Evolutionary conservation across 2,329 filamentous ascomycete species (phyloP).

Genomic region (Monosporascus cannonballus): DNA sequence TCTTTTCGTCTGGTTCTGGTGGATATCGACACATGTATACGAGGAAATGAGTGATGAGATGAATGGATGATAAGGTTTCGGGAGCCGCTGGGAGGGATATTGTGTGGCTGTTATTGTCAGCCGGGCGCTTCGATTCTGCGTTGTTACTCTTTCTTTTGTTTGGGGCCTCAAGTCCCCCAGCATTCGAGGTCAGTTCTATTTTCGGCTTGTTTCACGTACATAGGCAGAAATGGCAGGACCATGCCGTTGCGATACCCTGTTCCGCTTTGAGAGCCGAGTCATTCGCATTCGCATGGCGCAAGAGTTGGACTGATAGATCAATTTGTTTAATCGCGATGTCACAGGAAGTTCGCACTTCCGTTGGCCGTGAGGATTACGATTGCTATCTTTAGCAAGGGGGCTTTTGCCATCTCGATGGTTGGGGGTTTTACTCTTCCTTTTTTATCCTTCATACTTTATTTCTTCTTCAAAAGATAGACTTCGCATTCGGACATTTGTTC

Average conservation of each 20-base stretch:
- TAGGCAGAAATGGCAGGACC: slow-evolving; percentile 24
- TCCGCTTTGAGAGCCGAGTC: slow-evolving; percentile 24
- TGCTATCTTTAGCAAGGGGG: not conserved
- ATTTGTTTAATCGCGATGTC: slow-evolving; percentile 17
- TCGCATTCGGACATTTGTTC: slow-evolving; percentile 13
- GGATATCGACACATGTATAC: slow-evolving; percentile 17
- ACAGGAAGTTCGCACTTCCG: slow-evolving; percentile 32
- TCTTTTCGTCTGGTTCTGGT: slow-evolving; percentile 9
- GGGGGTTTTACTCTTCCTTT: not conserved
- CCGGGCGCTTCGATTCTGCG: slow-evolving; percentile 11
- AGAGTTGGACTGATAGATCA: slow-evolving; percentile 27
- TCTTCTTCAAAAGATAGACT: slow-evolving; percentile 3
- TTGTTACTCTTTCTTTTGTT: slow-evolving; percentile 14
- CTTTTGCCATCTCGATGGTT: slow-evolving; percentile 3
- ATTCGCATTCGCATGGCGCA: slow-evolving; percentile 26
- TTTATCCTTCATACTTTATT: not conserved
- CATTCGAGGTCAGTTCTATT: slow-evolving; percentile 17
- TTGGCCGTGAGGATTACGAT: slow-evolving; percentile 18
- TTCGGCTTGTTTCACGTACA: slow-evolving; percentile 20
- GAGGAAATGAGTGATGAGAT: slow-evolving; percentile 20
- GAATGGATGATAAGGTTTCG: slow-evolving; percentile 17
- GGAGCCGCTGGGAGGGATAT: slow-evolving; percentile 10
- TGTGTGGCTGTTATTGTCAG: slow-evolving; percentile 15
- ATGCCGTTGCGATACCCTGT: slow-evolving; percentile 25
- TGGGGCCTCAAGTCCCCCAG: not conserved